Base-by-base conservation (phyloP, 768 basidiomycete species). In the Mycena vulgaris region DNA sequence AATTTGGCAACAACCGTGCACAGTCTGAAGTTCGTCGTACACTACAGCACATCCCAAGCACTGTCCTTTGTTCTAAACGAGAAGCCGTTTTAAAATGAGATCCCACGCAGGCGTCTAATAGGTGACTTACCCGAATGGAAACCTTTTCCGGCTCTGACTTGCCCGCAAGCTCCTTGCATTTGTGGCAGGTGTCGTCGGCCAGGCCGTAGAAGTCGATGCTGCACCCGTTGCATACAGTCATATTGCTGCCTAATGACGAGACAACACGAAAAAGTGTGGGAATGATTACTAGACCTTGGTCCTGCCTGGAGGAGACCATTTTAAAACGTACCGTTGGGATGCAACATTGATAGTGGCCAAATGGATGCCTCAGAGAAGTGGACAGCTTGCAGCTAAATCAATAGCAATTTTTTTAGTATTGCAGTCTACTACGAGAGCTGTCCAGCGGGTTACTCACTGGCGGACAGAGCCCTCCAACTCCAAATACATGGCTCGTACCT, bases 201-300 rank as follows among this genome's bases (percentile, higher is more conserved):
- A 67, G 16, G 4, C 27, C n/a, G 23, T 35, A 14, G 17, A 68
- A 68, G n/a, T 68, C 59, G 14, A 55, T 0, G 21, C 58, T 68
- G 33, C 66, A 68, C n/a, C 35, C 66, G 16, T 6, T 0, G 33
- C 66, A 68, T 1, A 68, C 21, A 16, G 66, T 14, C 66, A 68
- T 68, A 23, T 1, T 13, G 27, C 17, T 1, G 21, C 35, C 8
- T 37, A 14, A 37, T n/a, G 31, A 25, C 31, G 39, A 40, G 27
- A 35, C 21, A n/a, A 13, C 37, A 9, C 47, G 27, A n/a, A 60
- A 51, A 33, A 35, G 64, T 57, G 66, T 68, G 66, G 35, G 52
- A 68, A 47, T 28, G 52, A 37, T 60, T 61, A 68, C 66, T 68
- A 68, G 66, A 68, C 66, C 66, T 61, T 61, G 66, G 21, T 3